Percentiles rank a stretch among this genome's conserved stretches.
These are phyloP conservation scores for Clavariopsis aquatica DNA, from an alignment of 495 filamentous ascomycete genomes.

Conservation along the genomic window DNA sequence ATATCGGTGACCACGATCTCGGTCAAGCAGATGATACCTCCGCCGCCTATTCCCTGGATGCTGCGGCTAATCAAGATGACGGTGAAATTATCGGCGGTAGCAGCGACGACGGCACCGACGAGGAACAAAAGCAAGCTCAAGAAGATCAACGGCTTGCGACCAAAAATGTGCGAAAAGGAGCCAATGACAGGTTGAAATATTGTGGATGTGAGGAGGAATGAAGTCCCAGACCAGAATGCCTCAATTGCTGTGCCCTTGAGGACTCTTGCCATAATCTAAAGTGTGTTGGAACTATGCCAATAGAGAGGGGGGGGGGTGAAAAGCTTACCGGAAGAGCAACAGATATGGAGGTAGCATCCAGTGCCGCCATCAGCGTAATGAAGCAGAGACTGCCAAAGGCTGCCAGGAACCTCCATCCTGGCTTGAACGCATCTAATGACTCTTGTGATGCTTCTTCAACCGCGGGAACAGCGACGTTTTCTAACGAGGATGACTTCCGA, in stretches of 20 bases:
- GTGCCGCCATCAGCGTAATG: constrained; percentile 65
- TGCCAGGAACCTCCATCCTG: constrained; percentile 45
- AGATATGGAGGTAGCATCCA: constrained; percentile 73
- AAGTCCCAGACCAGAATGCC: constrained; percentile 61
- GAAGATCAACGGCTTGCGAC: constrained; percentile 51
- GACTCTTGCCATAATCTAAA: constrained; percentile 52
- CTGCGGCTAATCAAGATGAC: constrained; percentile 64
- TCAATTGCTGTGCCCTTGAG: constrained; percentile 58
- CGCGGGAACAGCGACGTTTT: neutral
- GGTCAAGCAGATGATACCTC: constrained; percentile 64
- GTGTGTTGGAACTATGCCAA: neutral
- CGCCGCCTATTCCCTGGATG: constrained; percentile 73
- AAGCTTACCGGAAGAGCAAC: constrained; percentile 67
- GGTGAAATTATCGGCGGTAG: constrained; percentile 60
- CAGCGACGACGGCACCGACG: constrained; percentile 61
- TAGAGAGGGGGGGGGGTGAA: neutral
- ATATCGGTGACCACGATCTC: constrained; percentile 69
- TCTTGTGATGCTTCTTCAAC: constrained; percentile 1
- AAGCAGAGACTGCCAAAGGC: constrained; percentile 62
- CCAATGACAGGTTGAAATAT: constrained; percentile 44
- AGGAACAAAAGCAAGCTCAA: constrained; percentile 56
- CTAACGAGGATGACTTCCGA: neutral
- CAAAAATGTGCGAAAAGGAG: constrained; percentile 56
- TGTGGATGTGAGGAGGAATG: constrained; percentile 55
- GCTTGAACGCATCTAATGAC: constrained; percentile 40